Base-by-base conservation (phyloP, 495 filamentous ascomycete species). In the Immersiella caudata region DNA sequence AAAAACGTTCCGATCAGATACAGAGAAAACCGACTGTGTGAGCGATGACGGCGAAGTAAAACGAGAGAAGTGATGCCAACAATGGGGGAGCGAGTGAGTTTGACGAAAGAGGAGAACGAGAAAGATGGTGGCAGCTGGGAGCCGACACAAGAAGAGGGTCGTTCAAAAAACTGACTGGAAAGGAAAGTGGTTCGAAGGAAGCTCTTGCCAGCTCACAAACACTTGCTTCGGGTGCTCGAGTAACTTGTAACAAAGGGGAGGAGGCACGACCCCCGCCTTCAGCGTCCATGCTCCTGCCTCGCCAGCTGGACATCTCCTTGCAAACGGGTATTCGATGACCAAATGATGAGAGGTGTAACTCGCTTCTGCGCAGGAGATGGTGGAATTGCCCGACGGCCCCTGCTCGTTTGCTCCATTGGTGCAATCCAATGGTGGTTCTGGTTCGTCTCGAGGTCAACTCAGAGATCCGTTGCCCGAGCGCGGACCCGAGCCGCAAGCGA, bases 1-100 rank as follows among this genome's bases (percentile, higher is more conserved):
- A 59, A 59, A 59, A 59, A 59, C 56, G 56, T 59, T 18, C 1
- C 22, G 56, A n/a, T 59, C 21, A 59, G 18, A 59, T 59, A n/a
- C 21, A 59, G 56, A 59, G 56, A 27, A 59, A 59, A n/a, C 18
- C 21, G 56, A 20, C 6, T 59, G 56, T 27, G 22, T 25, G 56
- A 59, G 22, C 56, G 26, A 59, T 59, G 56, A 26, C 12, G 33
- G 26, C 56, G 26, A 24, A 58, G 29, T n/a, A 18, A 62, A n/a
- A 59, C 64, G 24, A 66, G 60, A 60, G 60, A 51, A 27, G 60
- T 21, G 60, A 57, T 57, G 60, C 51, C 51, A 65, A n/a, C 16
- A 36, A 18, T 54, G 56, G 33, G 57, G 35, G 26, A 14, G 26
- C 24, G 60, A 66, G 56, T 46, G 57, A 54, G 57, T 58, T 62